Percentiles rank a stretch among this genome's conserved stretches.
phyloP scores from a whole-genome alignment of 768 basidiomycete genomes.

The Macrolepiota dolichaula region DNA sequence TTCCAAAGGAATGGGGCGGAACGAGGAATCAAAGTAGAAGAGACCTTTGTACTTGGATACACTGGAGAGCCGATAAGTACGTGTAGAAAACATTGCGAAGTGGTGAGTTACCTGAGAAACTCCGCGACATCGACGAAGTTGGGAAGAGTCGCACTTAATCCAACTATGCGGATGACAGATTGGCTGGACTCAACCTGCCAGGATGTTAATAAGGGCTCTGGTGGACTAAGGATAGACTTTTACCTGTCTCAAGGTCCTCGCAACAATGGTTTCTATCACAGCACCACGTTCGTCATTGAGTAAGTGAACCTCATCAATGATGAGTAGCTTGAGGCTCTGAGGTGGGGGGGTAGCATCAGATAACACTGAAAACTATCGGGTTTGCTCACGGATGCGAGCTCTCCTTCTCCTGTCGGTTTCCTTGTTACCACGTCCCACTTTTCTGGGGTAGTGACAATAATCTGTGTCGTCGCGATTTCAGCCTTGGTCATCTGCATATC shows the following conservation, averaged over 20 bases:
- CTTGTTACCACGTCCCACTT: slow-evolving; percentile 99
- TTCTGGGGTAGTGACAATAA: slow-evolving; percentile 98
- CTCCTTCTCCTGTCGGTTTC: slow-evolving; percentile 95
- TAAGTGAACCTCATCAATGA: slow-evolving; percentile 97
- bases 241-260: slow-evolving; percentile 88
- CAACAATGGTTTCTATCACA: slow-evolving; percentile 97
- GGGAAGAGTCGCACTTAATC: slow-evolving; percentile 92
- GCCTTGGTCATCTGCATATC: slow-evolving; percentile 97
- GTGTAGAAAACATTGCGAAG: neutral
- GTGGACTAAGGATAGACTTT: neutral
- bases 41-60: slow-evolving; percentile 84
- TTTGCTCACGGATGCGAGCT: slow-evolving; percentile 79
- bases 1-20: slow-evolving; percentile 93
- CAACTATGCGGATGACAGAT: slow-evolving; percentile 93
- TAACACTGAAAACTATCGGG: neutral
- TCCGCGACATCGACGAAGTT: slow-evolving; percentile 97
- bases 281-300: slow-evolving; percentile 98
- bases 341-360: neutral
- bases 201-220: neutral
- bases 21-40: slow-evolving; percentile 98
- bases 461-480: slow-evolving; percentile 93
- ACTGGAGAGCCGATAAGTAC: slow-evolving; percentile 35
- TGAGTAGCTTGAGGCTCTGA: slow-evolving; percentile 88
- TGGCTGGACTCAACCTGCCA: slow-evolving; percentile 91
- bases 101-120: slow-evolving; percentile 67